Evolutionary conservation across 1,284 basidiomycete species (phyloP).

Genomic region (Pseudomicrostroma phylloplanum): DNA sequence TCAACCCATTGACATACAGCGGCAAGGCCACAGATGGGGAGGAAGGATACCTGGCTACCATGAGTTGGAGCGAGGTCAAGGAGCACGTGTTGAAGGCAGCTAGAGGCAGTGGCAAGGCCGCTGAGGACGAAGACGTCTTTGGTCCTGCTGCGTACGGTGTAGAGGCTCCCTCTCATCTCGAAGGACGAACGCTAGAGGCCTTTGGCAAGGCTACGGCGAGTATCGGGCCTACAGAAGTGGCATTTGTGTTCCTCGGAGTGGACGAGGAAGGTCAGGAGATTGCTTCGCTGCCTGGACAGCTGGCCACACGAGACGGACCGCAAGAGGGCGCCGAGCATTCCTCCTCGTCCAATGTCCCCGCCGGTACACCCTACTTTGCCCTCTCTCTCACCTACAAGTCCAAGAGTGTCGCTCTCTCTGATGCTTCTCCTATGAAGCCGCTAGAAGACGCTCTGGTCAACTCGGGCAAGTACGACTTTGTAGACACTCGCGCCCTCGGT

Average conservation of each 20-base stretch:
- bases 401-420: neutral
- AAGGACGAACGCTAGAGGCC: slow-evolving; percentile 16
- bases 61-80: slow-evolving; percentile 47
- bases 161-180: neutral
- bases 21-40: slow-evolving; percentile 15
- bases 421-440: slow-evolving; percentile 16
- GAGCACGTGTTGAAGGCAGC: slow-evolving; percentile 18
- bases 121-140: slow-evolving; percentile 22
- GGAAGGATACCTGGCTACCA: slow-evolving; percentile 27
- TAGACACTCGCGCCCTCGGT: slow-evolving; percentile 37
- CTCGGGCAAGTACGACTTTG: slow-evolving; percentile 30
- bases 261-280: slow-evolving; percentile 21
- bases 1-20: slow-evolving; percentile 46
- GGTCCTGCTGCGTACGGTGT: slow-evolving; percentile 35
- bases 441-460: slow-evolving; percentile 19
- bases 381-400: slow-evolving; percentile 38
- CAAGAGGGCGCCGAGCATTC: slow-evolving; percentile 10
- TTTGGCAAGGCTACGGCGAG: slow-evolving; percentile 29
- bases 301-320: slow-evolving; percentile 12
- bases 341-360: slow-evolving; percentile 12
- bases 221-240: slow-evolving; percentile 26
- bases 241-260: slow-evolving; percentile 42
- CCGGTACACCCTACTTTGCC: slow-evolving; percentile 43
- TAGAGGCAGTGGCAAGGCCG: slow-evolving; percentile 16
- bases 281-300: slow-evolving; percentile 24